Evolutionary conservation across 75 land plant species (phyloP), one percentile per base, ranked within the genome.

Genomic region (Adiantum capillusveneris): DNA sequence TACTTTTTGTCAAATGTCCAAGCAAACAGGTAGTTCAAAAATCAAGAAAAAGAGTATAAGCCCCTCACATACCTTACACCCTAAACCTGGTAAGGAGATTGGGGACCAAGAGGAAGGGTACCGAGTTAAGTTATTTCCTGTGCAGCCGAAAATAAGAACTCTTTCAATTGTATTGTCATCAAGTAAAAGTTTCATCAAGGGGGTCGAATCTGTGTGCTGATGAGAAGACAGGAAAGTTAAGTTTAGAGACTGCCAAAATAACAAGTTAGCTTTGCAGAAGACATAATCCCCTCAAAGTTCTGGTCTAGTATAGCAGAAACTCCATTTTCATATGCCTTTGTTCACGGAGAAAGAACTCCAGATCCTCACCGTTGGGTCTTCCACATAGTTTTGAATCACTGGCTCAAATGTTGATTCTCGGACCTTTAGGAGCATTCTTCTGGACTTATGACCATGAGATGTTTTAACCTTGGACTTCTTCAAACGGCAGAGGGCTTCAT

Each of bases 401-500:
- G 22, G 50, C 22, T 46, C 50, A 46, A 17, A n/a, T n/a, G 17
- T 2, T 17, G 50, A 46, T 46, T 46, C 17, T 46, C 14, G 50
- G 5, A 46, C 50, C 5, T 46, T 21, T 14, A 46, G 2, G 5
- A 46, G 50, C 22, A n/a, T 46, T 17, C 50, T 46, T n/a, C 22
- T 18, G 14, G 55, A 1, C 55, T 14, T 53, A 3, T 53, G 55
- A 14, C 28, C 55, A 53, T 26, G 55, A 22, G 25, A 22, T 1
- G 1, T 53, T 14, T 25, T 53, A 14, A 3, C 28, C 25, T 53
- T 53, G 2, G 55, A 53, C 25, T 24, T 24, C 28, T 51, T 44
- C 65, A 79, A 53, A 13, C 55, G 72, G 59, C 95, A 89, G 19
- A 64, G 34, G 13, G 71, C 84, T 69, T 64, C 79, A 22, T 86